Evolutionary conservation across 2,329 filamentous ascomycete species (phyloP), one percentile per base, ranked within the genome.

Genomic region (Pseudopithomyces chartarum): DNA sequence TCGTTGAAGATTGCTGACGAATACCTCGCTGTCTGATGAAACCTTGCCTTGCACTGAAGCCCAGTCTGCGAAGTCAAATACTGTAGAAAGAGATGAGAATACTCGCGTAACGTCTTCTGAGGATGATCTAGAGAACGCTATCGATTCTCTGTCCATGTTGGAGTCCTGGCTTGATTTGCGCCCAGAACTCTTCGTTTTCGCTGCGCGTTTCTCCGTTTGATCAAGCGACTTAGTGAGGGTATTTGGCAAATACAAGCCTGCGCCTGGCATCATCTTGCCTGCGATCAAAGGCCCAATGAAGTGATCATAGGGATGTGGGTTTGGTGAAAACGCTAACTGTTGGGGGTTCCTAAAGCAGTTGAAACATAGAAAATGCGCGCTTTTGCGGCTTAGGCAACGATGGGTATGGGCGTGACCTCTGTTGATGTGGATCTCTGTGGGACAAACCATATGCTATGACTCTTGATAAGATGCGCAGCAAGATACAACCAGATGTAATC

Each of bases 31-130:
- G 17, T 73, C 71, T 8, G 56, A 42, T 6, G 71, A 68, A 12
- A 66, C 61, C 42, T 66, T 69, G 13, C 54, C 56, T 1, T 65
- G 63, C 10, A 59, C 50, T n/a, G 55, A 54, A 15, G 61, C 62
- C 55, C 67, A 73, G 13, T 73, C 64, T 17, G 64, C 66, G 43
- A 72, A 71, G 44, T 62, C 59, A 43, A 70, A 72, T 1, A 67
- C 62, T 7, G 64, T 72, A 1, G 62, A 50, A 6, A 72, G 59
- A 4, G 66, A 68, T 6, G 64, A 47, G 32, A 66, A 65, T 13
- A 47, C 47, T 32, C 44, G 54, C 23, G 40, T 52, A 22, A 61
- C 42, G n/a, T 63, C 57, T 36, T 61, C 57, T 17, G 54, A 54
- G 3, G 59, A 58, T 1, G 47, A 43, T 15, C 44, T 49, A 1